Evolutionary conservation across 192 early-diverging fungal species (phyloP), one percentile per base, ranked within the genome.

Genomic region (Fimicolochytrium jonesii): DNA sequence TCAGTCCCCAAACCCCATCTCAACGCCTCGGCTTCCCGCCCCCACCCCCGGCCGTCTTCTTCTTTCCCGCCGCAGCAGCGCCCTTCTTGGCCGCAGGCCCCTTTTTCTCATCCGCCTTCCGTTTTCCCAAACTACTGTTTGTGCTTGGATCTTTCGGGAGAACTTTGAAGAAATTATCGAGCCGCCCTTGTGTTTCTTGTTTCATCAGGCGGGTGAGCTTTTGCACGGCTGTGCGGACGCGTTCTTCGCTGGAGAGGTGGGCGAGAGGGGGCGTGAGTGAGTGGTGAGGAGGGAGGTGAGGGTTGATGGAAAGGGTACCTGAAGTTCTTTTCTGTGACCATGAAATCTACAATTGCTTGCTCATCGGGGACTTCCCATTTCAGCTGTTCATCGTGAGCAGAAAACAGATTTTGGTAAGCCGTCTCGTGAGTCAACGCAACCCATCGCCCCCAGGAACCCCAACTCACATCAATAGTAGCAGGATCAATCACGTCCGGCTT

Each of bases 291-390:
- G 0, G 3, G 43, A 59, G 20, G 25, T 54, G 53, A 35, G 6
- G 60, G 34, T 47, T n/a, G 23, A 25, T 31, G 0, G 28, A 39
- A 6, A 1, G 6, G 32, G 61, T 64, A 89, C 88, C 74, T 91
- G 77, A 99, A 99, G 56, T 89, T 90, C 77, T 96, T 99, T 64
- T 99, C 93, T n/a, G 83, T 70, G 13, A 94, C 92, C 56, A 99
- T 75, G 62, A 89, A 97, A 26, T 89, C 76, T 7, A 97, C 88
- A 29, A 96, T 69, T 0, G 82, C 92, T 42, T 97, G 92, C 26
- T 77, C 77, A 54, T 79, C 75, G 10, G 78, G 71, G 7, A 59
- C 48, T 28, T 70, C 63, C 77, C 75, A 79, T 59, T 69, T 68
- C 0, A 77, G 56, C 71, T 77, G 37, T n/a, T 20, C n/a, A 56